These are phyloP conservation scores for Lumnitzera racemosa DNA, from an alignment of 345 rosid genomes.

Conservation along the genomic window DNA sequence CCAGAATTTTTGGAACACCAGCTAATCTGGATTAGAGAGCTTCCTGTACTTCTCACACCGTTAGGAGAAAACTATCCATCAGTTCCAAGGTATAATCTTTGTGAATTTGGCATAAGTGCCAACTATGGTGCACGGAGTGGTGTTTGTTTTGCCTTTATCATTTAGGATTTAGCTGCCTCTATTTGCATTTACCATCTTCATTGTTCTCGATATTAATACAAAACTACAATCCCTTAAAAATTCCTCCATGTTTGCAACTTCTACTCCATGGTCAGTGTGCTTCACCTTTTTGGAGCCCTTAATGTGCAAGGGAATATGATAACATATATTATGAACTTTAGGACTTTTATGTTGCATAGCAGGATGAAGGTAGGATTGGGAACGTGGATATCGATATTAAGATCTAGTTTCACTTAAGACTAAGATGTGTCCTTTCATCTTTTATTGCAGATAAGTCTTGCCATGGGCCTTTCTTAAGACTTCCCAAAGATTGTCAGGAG, in stretches of 20 bases:
- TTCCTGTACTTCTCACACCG: conserved; percentile 52
- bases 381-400: not conserved
- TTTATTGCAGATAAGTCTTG: conserved; percentile 34
- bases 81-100: conserved; percentile 43
- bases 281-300: conserved; percentile 17
- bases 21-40: conserved; percentile 60
- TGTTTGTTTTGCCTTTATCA: too few species aligned
- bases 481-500: conserved; percentile 59
- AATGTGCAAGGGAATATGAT: conserved; percentile 43
- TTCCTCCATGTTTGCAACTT: conserved; percentile 25
- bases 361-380: conserved; percentile 38
- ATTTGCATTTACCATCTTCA: too few species aligned
- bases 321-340: conserved; percentile 31
- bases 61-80: conserved; percentile 52
- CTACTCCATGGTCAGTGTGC: conserved; percentile 60
- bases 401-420: conserved; percentile 8
- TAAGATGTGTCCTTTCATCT: not conserved
- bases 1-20: conserved; percentile 38
- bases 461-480: conserved; percentile 70
- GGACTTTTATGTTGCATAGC: conserved; percentile 45
- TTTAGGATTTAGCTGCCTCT: too few species aligned
- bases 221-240: too few species aligned
- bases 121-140: too few species aligned
- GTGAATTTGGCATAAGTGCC: conserved; percentile 8
- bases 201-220: too few species aligned